Conservation (phyloP, 148 eudicot species). For the Arctostaphylos glauca region DNA sequence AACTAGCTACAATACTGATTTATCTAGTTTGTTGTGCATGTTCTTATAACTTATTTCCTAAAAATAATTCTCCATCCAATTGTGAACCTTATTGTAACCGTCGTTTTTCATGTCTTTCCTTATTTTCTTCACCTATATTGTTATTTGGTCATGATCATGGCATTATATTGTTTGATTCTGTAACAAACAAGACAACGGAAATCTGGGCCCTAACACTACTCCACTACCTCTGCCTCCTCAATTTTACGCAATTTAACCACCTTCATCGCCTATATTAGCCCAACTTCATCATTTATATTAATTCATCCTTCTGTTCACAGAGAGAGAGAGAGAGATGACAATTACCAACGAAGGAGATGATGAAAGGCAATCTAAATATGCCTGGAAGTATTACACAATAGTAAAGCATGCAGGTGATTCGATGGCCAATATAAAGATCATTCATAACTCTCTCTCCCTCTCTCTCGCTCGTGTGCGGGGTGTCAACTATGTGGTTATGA, state of each 20-base stretch:
- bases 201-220: too few relatives aligned
- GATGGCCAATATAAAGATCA: neutral
- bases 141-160: neutral
- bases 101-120: neutral
- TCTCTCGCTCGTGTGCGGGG: neutral
- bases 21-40: too few relatives aligned
- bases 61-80: too few relatives aligned
- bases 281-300: neutral
- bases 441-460: neutral
- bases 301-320: neutral
- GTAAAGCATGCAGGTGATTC: constrained; percentile 19
- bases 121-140: neutral
- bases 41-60: too few relatives aligned
- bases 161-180: neutral
- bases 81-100: neutral
- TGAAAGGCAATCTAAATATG: constrained; percentile 10
- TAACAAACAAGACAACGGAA: neutral
- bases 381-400: constrained; percentile 11
- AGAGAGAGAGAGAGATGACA: neutral
- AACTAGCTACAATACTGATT: too few relatives aligned
- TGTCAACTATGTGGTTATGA: neutral
- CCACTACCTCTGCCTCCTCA: too few relatives aligned
- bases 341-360: constrained; percentile 7
- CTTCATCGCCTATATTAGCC: neutral
- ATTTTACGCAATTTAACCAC: too few relatives aligned